Evolutionary conservation across 1,284 basidiomycete species (phyloP), one percentile per base, ranked within the genome.

Genomic region (Limonomyces culmigenus): DNA sequence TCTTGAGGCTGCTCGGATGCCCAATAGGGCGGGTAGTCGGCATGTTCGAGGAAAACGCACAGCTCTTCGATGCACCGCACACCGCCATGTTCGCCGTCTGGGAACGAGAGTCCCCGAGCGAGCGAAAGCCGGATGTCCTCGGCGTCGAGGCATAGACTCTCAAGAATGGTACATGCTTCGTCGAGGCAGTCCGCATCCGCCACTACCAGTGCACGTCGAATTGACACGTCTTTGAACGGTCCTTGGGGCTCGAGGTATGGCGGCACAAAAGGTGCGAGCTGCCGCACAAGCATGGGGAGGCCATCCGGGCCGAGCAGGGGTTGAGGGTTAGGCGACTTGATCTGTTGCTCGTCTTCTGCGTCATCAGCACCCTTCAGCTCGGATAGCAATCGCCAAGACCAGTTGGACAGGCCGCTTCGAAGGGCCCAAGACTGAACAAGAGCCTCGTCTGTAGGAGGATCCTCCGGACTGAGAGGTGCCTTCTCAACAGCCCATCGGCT

Each of bases 351-450:
- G 31, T 40, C 18, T 38, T 38, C 41, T 40, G 39, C 47, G 66
- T 50, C 38, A 75, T 71, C 56, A 46, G 74, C 69, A 41, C 71
- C 67, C 48, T 67, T 70, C 31, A 80, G 60, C 44, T 74, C 74
- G 10, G 65, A 59, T n/a, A 85, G 66, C 2, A 68, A 63, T 44
- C 74, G 63, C 76, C 80, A 85, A 30, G 72, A 66, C 84, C 81
- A 87, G 30, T 64, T 69, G 5, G 76, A 72, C 13, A 85, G 58
- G 4, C 64, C 66, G 38, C 61, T 66, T 25, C 83, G 67, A 35
- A 77, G 51, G 20, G 52, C 60, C 80, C 83, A 85, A 35, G 67
- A 60, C 42, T 80, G 75, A 20, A 58, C 53, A 29, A 58, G 45
- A 32, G 43, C 47, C 2, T 50, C 48, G 19, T 54, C 43, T n/a